Percentiles rank a stretch among this genome's conserved stretches.
These are phyloP conservation scores for Aspergillus sp. DNA, from an alignment of 2,329 filamentous ascomycete species.

Conservation along the genomic window DNA sequence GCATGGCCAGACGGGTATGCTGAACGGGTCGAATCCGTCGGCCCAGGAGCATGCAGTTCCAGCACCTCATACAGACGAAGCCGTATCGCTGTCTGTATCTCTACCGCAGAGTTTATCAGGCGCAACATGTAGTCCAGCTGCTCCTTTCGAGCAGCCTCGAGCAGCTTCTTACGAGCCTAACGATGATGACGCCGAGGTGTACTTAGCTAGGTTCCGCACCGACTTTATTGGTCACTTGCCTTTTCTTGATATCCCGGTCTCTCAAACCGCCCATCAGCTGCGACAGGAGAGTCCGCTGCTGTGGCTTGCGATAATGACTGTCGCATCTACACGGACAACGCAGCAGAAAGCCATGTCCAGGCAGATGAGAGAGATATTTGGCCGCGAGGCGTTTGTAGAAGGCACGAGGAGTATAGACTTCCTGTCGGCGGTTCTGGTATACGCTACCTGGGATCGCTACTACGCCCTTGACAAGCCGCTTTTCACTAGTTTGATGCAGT, in stretches of 20 bases:
- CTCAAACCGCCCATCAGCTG: neutral
- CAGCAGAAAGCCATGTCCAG: conserved; percentile 6
- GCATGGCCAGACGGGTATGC: neutral
- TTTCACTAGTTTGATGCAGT: neutral
- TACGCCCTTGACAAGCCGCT: neutral
- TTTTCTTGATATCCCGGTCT: neutral
- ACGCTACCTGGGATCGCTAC: conserved; percentile 2
- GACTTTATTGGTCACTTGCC: neutral
- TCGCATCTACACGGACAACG: neutral
- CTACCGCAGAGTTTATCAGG: neutral
- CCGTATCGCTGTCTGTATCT: neutral
- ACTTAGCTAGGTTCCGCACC: neutral
- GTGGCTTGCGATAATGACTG: conserved; percentile 6
- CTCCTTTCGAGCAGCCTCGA: neutral
- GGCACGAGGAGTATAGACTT: conserved; percentile 4
- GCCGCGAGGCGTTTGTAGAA: neutral
- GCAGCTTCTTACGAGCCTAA: neutral
- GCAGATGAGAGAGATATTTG: neutral
- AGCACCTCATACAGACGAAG: neutral
- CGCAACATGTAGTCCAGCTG: neutral
- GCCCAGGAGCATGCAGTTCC: neutral
- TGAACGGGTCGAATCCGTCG: neutral
- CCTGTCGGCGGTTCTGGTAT: conserved; percentile 1
- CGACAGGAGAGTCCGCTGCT: neutral
- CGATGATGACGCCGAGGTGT: neutral